phyloP scores from a whole-genome alignment of 768 basidiomycete genomes.

The Trametes maxima region DNA sequence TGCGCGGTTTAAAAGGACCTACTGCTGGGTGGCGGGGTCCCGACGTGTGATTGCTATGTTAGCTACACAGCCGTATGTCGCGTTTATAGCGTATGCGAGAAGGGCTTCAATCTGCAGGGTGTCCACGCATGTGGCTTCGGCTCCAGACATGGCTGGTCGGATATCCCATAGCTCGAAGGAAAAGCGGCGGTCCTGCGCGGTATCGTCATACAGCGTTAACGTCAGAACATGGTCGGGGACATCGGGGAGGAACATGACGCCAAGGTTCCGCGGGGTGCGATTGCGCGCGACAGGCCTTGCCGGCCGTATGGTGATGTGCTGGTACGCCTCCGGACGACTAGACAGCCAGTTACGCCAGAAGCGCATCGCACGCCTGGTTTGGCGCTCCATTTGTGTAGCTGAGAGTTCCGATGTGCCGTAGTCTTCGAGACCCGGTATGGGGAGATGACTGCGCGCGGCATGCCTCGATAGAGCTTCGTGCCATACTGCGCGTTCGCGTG shows the following conservation, averaged over 20 bases:
- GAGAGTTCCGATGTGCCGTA: conserved; percentile 39
- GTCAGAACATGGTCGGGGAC: conserved; percentile 50
- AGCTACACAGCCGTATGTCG: conserved; percentile 36
- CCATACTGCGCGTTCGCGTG: conserved; percentile 56
- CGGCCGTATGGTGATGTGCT: conserved; percentile 24
- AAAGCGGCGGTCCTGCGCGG: conserved; percentile 30
- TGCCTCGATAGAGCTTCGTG: conserved; percentile 43
- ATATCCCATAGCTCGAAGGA: conserved; percentile 64
- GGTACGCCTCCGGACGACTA: conserved; percentile 37
- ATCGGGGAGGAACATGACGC: conserved; percentile 50
- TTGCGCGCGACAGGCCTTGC: conserved; percentile 26
- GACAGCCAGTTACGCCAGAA: conserved; percentile 56
- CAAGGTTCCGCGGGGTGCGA: conserved; percentile 40
- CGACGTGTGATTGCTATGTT: conserved; percentile 42
- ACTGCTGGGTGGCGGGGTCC: not conserved
- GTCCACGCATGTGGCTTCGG: conserved; percentile 42
- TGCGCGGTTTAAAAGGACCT: not conserved
- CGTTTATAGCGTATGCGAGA: conserved; percentile 44
- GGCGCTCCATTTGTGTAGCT: conserved; percentile 47
- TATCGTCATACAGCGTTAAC: conserved; percentile 34
- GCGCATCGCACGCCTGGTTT: conserved; percentile 42
- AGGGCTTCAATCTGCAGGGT: conserved; percentile 38
- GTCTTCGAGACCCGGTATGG: conserved; percentile 45
- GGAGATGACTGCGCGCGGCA: conserved; percentile 46
- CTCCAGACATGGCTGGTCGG: not conserved